These are phyloP conservation scores for Solanum chaucha DNA, from an alignment of 257 asterid genomes.

Conservation along the genomic window DNA sequence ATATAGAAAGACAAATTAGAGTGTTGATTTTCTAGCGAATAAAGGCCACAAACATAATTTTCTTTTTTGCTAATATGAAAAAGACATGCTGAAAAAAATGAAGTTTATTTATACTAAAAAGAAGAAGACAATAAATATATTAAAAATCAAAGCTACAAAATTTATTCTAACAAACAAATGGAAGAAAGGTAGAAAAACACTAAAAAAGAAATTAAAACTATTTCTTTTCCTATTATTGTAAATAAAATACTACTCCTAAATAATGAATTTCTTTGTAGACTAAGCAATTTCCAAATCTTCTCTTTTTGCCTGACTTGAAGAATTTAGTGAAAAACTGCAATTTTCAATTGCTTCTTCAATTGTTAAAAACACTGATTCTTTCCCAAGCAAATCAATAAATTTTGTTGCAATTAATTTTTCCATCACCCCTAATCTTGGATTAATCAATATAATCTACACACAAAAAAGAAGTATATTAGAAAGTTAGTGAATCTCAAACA, in stretches of 20 bases:
- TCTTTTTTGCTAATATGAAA: not conserved
- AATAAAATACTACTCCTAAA: too few species aligned
- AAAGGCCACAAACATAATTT: too few species aligned
- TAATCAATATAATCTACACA: conserved; percentile 50
- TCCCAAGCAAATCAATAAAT: conserved; percentile 51
- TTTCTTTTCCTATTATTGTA: not conserved
- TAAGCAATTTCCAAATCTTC: not conserved
- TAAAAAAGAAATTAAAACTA: not conserved
- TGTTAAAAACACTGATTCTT: conserved; percentile 47
- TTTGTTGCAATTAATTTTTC: conserved; percentile 46
- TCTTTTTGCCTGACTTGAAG: not conserved
- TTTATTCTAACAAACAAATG: not conserved
- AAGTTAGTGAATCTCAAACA: not conserved
- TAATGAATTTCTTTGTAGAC: too few species aligned
- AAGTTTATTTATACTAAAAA: not conserved
- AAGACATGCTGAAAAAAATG: not conserved
- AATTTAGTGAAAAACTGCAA: conserved; percentile 33
- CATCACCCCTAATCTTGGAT: conserved; percentile 70
- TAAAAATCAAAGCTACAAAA: not conserved
- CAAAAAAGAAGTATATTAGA: not conserved
- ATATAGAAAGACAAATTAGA: too few species aligned
- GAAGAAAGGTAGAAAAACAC: not conserved
- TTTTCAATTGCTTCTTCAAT: conserved; percentile 55
- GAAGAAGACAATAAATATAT: not conserved
- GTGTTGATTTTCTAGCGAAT: too few species aligned